Evolutionary conservation across 495 filamentous ascomycete genomes (phyloP).

Genomic region (Corynascus novoguineensis): DNA sequence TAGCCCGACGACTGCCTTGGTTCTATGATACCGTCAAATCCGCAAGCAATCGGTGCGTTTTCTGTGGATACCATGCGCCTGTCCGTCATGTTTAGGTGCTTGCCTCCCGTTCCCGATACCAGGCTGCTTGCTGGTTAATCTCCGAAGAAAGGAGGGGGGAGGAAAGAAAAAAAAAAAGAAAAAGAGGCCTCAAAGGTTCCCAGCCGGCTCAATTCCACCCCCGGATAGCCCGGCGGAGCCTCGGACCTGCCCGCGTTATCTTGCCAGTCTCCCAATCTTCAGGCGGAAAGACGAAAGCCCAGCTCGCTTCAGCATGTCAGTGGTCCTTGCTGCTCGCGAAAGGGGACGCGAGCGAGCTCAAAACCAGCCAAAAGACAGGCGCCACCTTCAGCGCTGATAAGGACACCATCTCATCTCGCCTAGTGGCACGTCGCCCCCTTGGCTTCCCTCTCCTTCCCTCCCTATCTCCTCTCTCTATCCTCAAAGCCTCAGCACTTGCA

Average conservation of each 20-base stretch:
- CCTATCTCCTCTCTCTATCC: constrained; percentile 3
- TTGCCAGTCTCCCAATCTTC: background rate
- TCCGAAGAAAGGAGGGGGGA: background rate
- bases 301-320: constrained; percentile 9
- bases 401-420: background rate
- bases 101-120: background rate
- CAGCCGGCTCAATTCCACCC: background rate
- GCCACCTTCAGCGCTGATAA: no score
- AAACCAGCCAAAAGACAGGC: background rate
- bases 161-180: background rate
- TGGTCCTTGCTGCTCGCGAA: constrained; percentile 1
- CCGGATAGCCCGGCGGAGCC: no score
- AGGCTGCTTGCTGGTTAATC: background rate
- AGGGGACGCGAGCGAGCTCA: background rate
- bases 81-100: background rate
- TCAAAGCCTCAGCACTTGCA: constrained; percentile 58
- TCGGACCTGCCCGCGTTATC: background rate
- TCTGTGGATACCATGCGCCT: background rate
- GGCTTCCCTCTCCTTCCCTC: background rate
- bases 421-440: background rate
- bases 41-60: background rate
- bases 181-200: background rate
- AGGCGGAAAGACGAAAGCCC: background rate
- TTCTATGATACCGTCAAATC: background rate
- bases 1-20: no score